A percentile compares a stretch with the other conserved stretches of the same genome.
phyloP scores from a whole-genome alignment of 1,284 basidiomycete genomes.

The Ceratobasidium sp. region DNA sequence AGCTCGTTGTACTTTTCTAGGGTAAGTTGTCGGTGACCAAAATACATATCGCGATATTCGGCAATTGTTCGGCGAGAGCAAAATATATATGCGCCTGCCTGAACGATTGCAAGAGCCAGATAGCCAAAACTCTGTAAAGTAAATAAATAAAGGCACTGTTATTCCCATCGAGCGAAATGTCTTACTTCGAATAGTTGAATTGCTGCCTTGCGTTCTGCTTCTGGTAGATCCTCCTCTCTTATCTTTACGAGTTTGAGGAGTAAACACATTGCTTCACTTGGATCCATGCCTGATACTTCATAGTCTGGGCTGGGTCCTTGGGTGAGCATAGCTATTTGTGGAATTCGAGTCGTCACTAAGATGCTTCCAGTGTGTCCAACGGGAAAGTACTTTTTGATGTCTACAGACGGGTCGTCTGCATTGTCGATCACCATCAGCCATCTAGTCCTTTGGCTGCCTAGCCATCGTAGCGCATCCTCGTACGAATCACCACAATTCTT shows the following conservation, averaged over 20 bases:
- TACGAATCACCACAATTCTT: background rate
- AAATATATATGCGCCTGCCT: background rate
- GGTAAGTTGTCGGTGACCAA: background rate
- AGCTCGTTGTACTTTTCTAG: background rate
- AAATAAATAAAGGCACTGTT: too few relatives aligned
- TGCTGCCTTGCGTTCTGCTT: background rate
- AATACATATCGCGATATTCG: background rate
- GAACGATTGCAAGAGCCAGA: background rate
- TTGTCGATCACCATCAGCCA: background rate
- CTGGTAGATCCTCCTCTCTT: background rate
- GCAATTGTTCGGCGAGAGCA: background rate
- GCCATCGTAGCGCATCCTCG: background rate
- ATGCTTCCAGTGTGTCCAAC: background rate
- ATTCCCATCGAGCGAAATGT: too few relatives aligned
- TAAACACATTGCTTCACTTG: background rate
- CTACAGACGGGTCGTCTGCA: background rate
- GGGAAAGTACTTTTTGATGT: background rate
- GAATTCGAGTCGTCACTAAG: background rate
- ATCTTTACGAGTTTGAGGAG: background rate
- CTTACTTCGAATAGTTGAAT: background rate
- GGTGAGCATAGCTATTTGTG: background rate
- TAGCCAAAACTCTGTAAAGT: background rate
- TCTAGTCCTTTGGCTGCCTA: background rate
- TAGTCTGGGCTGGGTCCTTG: background rate
- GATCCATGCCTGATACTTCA: background rate